phyloP scores from a whole-genome alignment of 352 stramenopile species.

The Phytophthora ramorum region DNA sequence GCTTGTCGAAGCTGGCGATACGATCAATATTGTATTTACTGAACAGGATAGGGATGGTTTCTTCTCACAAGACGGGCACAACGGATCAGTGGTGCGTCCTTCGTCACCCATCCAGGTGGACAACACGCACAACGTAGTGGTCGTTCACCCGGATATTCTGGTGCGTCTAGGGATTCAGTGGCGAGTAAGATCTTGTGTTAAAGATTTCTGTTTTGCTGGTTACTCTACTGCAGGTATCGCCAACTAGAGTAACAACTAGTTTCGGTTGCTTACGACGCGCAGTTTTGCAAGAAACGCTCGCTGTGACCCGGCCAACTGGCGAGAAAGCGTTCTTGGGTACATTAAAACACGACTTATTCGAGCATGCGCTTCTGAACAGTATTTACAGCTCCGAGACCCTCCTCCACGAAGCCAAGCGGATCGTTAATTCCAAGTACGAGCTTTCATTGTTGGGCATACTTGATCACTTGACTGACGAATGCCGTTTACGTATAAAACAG shows the following conservation, averaged over 20 bases:
- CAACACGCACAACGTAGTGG: conserved; percentile 65
- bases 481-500: conserved; percentile 33
- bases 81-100: conserved; percentile 1
- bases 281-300: conserved; percentile 71
- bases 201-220: conserved; percentile 6
- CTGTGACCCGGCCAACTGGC: conserved; percentile 62
- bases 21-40: conserved; percentile 82
- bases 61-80: conserved; percentile 44
- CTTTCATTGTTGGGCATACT: conserved; percentile 4
- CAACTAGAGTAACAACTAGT: conserved; percentile 82
- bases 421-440: conserved; percentile 71
- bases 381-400: conserved; percentile 44
- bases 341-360: conserved; percentile 88
- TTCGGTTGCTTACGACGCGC: conserved; percentile 74
- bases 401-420: conserved; percentile 45
- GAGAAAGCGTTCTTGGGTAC: conserved; percentile 75
- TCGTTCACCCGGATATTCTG: conserved; percentile 81
- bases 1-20: conserved; percentile 73
- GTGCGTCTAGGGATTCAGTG: conserved; percentile 35
- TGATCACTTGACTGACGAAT: conserved; percentile 12
- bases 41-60: conserved; percentile 49
- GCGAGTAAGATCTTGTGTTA: conserved; percentile 1
- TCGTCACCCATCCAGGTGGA: conserved; percentile 47
- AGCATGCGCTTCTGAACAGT: conserved; percentile 54
- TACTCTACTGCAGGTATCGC: conserved; percentile 61